Percentiles rank a stretch among this genome's conserved stretches.
Evolutionary conservation across 306 rosid species (phyloP).

Genomic region (Pachyrhizus erosus): DNA sequence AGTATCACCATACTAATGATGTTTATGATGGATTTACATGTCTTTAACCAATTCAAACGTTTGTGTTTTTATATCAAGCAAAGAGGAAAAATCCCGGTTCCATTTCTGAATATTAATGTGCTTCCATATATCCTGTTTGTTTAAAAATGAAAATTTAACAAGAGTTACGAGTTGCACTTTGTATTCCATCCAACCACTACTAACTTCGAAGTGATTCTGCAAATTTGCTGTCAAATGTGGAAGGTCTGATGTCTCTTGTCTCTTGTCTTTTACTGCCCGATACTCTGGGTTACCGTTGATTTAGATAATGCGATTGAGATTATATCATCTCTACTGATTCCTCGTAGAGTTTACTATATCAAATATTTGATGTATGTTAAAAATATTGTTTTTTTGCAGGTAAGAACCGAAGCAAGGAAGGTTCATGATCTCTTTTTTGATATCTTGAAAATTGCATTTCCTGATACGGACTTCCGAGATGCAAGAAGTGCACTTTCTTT

Average conservation of each 20-base stretch:
- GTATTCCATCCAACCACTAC: neutral
- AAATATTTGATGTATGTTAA: slow-evolving; percentile 3
- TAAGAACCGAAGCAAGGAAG: slow-evolving; percentile 90
- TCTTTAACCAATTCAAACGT: neutral
- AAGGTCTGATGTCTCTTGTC: neutral
- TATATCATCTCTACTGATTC: neutral
- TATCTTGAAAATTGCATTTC: slow-evolving; percentile 91
- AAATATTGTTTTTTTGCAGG: slow-evolving; percentile 59
- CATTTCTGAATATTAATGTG: neutral
- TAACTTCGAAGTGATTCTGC: neutral
- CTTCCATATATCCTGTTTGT: neutral
- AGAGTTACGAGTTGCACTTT: neutral
- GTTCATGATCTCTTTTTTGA: slow-evolving; percentile 98
- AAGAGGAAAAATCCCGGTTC: slow-evolving; percentile 21
- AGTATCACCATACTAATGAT: neutral
- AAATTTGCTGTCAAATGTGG: slow-evolving; percentile 12
- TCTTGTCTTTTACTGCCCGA: neutral
- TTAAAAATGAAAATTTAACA: neutral
- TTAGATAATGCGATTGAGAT: neutral
- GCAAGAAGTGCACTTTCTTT: slow-evolving; percentile 81
- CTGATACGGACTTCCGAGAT: slow-evolving; percentile 85
- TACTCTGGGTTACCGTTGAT: slow-evolving; percentile 2
- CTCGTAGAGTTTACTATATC: neutral
- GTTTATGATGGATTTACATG: slow-evolving; percentile 17
- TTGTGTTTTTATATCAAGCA: neutral